Base-by-base conservation (phyloP, 768 basidiomycete genomes). In the Rhizopogon sp. region DNA sequence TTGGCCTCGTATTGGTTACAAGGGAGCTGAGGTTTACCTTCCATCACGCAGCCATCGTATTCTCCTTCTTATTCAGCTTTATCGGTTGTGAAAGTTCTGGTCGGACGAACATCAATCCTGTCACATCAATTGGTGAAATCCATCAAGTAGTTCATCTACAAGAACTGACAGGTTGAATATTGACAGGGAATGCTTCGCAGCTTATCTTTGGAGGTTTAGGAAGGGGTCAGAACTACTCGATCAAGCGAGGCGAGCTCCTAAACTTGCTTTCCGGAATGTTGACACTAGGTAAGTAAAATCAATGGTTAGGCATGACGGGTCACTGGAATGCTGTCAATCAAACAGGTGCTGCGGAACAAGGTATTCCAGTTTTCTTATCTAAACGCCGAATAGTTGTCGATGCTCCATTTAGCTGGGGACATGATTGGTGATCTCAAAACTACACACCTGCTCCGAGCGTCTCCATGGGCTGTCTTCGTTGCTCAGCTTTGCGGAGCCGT, bases 391-490 rank as follows among this genome's bases (percentile, higher is more conserved):
- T 14, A n/a, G 50, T 17, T 35, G 14, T 50, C 8, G 43, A 49
- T 16, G 20, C n/a, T 28, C 28, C 5, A 29, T 35, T 39, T 14
- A 55, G 73, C 80, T n/a, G 61, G 74, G 16, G 83, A 85, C 64
- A 83, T 84, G 82, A 79, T 76, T 29, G 81, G 81, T 53, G 83
- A 84, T 64, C 64, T 84, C 58, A 84, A 84, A 70, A 84, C 83
- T 9, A 82, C 81, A 53, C 83, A 83, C 62, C 79, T 85, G 54
- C 76, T 84, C 55, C 72, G 82, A 41, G 82, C 82, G 11, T 83
- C 83, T 60, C 82, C 82, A 37, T 72, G 65, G 51, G 79, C 80
- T 64, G 82, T 84, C 70, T 83, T 83, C 61, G 70, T 82, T 57
- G 82, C 83, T 40, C 82, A 84, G 69, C 69, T 82, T 3, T 72